Evolutionary conservation across 108 stramenopile genomes (phyloP).

Genomic region (Poteriospumella lacustris): DNA sequence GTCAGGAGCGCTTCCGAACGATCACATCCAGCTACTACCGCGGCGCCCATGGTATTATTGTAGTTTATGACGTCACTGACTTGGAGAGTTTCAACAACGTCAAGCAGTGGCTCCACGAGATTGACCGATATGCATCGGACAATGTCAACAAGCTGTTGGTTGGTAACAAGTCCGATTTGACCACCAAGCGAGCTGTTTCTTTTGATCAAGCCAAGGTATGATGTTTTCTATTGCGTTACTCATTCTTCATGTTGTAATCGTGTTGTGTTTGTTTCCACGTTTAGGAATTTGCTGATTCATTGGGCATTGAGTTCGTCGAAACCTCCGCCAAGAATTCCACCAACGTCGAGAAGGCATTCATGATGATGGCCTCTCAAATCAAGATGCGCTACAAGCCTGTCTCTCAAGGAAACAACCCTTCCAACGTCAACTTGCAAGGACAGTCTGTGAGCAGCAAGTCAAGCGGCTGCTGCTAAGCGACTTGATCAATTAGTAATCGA

Average conservation of each 20-base stretch:
- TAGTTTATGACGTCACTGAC: slow-evolving; percentile 95
- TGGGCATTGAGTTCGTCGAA: slow-evolving; percentile 97
- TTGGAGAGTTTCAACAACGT: slow-evolving; percentile 94
- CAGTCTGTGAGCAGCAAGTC: neutral
- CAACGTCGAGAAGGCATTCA: slow-evolving; percentile 98
- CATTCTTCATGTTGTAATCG: neutral
- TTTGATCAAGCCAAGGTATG: slow-evolving; percentile 80
- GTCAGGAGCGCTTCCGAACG: slow-evolving; percentile 81
- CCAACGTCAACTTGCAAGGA: slow-evolving; percentile 20
- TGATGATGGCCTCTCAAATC: slow-evolving; percentile 97
- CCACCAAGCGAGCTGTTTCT: slow-evolving; percentile 73
- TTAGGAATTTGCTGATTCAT: slow-evolving; percentile 86
- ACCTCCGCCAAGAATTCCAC: slow-evolving; percentile 94
- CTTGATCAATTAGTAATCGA: too few species aligned
- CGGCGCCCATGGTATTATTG: slow-evolving; percentile 91
- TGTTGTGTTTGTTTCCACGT: neutral
- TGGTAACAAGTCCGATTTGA: slow-evolving; percentile 98
- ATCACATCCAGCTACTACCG: slow-evolving; percentile 82
- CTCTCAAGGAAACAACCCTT: neutral
- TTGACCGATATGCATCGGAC: slow-evolving; percentile 89
- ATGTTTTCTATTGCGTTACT: neutral
- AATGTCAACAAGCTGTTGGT: slow-evolving; percentile 98
- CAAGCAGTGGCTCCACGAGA: slow-evolving; percentile 98
- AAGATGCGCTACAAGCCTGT: slow-evolving; percentile 63
- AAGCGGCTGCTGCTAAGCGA: slow-evolving; percentile 30